A percentile compares a stretch with the other conserved stretches of the same genome.
phyloP scores from a whole-genome alignment of 225 moss, liverwort and hornwort species.

The Antitrichia curtipendula region DNA sequence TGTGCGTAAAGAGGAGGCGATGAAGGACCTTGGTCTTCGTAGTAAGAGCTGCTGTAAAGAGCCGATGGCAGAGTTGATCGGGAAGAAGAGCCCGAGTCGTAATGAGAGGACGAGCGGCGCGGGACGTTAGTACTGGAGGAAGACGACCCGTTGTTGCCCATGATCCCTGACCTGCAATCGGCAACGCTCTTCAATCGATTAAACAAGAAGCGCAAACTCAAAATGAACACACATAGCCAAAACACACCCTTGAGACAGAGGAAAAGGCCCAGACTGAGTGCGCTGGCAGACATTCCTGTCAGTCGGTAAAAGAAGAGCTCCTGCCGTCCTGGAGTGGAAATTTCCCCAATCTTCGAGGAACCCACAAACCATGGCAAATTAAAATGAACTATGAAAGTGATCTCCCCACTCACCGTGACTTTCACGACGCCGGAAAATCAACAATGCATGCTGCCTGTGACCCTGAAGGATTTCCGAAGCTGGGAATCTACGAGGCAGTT shows the following conservation, averaged over 20 bases:
- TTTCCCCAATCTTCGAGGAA: not conserved
- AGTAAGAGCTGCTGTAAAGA: not conserved
- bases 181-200: not conserved
- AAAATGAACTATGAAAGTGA: too few relatives aligned
- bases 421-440: not conserved
- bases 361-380: not conserved
- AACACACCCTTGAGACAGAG: not conserved
- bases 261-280: not conserved
- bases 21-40: not conserved
- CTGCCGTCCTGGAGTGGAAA: not conserved
- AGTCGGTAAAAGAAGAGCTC: not conserved
- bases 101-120: not conserved
- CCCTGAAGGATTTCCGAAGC: not conserved
- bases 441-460: not conserved
- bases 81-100: not conserved
- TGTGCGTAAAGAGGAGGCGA: not conserved
- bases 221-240: not conserved
- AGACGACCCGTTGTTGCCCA: slow-evolving; percentile 33
- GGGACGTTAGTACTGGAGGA: not conserved
- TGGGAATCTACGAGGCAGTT: not conserved
- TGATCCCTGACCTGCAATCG: slow-evolving; percentile 4
- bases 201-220: not conserved
- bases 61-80: not conserved
- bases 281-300: not conserved
- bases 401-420: not conserved